Evolutionary conservation across 345 rosid genomes (phyloP), one percentile per base, ranked within the genome.

Genomic region (Salix arbutifolia): DNA sequence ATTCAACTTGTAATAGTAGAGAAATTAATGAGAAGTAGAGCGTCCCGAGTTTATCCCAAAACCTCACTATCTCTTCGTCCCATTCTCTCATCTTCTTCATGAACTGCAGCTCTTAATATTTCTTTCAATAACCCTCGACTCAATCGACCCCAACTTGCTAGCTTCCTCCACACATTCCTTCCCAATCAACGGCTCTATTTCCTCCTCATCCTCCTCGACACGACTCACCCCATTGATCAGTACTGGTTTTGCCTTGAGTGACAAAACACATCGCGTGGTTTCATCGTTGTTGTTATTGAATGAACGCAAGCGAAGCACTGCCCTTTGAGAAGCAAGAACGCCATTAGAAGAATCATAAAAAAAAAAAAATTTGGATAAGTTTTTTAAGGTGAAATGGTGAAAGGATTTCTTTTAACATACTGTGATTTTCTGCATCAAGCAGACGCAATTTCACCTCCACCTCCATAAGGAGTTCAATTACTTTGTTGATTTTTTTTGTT

Each of bases 151-250:
- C 50, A 95, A 72, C 85, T 79, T 88, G 0, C 21, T 62, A 12
- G 93, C 90, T 1, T 88, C 85, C 0, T 79, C 86, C 19, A 85
- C 89, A 71, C 93, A 91, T 23, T 83, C 85, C 35, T 83, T 76
- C 0, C 81, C 93, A 4, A 75, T 17, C 4, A 5, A 77, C 0
- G 79, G 83, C 1, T 91, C 92, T 50, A 93, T 60, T 2, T 95
- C 93, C 81, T 91, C 99, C 81, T 90, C 97, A 70, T 93, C 96
- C 80, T 95, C 97, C 71, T 89, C 96, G 14, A 95, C 97, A 10
- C 93, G 96, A 65, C 99, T 91, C 10, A 93, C 88, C 28, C 98
- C 97, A 28, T 93, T 79, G 35, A 84, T 73, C 19, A 91, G 78
- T 38, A 85, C 77, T 65, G 97, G 86, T 50, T 84, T 89, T 33